Conservation (phyloP, 108 stramenopile species). For the Seminavis robusta region DNA sequence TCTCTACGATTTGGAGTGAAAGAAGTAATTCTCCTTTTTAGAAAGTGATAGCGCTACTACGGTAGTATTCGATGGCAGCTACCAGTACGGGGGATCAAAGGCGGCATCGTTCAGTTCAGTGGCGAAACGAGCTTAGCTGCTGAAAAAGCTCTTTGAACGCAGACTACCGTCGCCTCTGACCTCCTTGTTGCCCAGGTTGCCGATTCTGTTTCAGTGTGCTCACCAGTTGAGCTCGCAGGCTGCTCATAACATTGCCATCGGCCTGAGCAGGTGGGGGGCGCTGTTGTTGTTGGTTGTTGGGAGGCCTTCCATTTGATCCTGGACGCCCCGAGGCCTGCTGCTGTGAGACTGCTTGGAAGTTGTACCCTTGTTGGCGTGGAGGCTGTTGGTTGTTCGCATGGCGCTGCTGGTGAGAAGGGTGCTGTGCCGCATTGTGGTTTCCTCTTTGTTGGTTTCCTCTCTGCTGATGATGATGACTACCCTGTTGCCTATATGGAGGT, state of each 20-base stretch:
- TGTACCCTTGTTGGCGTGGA: conserved; percentile 20
- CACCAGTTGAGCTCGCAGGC: conserved; percentile 75
- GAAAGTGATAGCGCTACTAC: too few relatives aligned
- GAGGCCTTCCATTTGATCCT: background rate
- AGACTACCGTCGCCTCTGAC: too few relatives aligned
- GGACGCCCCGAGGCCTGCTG: conserved; percentile 5
- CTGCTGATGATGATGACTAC: conserved; percentile 11
- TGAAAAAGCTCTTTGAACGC: too few relatives aligned
- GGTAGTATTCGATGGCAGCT: too few relatives aligned
- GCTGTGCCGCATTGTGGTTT: conserved; percentile 1
- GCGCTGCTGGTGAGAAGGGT: conserved; percentile 3
- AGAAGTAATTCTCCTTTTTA: too few relatives aligned
- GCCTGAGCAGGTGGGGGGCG: conserved; percentile 12
- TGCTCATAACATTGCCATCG: conserved; percentile 53
- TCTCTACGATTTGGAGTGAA: too few relatives aligned
- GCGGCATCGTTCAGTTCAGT: too few relatives aligned
- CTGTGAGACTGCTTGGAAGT: conserved; percentile 26
- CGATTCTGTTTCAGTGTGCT: conserved; percentile 78
- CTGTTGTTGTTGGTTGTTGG: conserved; percentile 5
- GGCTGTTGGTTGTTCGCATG: conserved; percentile 9
- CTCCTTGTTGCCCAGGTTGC: too few relatives aligned
- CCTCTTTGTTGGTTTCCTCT: background rate
- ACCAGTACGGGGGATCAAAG: too few relatives aligned
- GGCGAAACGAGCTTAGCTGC: too few relatives aligned
- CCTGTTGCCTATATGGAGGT: background rate